Percentiles rank a stretch among this genome's conserved stretches.
These are phyloP conservation scores for Cynanchum wilfordii DNA, from an alignment of 257 asterid species.

Conservation along the genomic window DNA sequence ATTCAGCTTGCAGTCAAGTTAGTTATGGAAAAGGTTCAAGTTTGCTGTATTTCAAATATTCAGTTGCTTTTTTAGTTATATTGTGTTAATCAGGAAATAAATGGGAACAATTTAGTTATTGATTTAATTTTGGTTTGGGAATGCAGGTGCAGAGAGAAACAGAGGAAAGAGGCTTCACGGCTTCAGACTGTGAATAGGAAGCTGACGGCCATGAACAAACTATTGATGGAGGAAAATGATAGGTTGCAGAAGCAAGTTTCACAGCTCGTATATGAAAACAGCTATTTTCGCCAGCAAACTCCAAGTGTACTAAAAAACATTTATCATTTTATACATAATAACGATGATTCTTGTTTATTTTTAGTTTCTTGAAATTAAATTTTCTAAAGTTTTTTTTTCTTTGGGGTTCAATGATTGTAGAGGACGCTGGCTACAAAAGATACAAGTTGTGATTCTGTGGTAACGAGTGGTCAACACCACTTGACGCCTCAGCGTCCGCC, in stretches of 20 bases:
- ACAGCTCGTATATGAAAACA: conserved; percentile 72
- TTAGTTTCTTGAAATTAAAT: neutral
- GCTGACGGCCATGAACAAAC: conserved; percentile 89
- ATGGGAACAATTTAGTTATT: neutral
- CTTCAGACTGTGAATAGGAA: conserved; percentile 81
- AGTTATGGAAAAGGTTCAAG: conserved; percentile 4
- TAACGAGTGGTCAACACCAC: conserved; percentile 82
- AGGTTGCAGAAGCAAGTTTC: conserved; percentile 89
- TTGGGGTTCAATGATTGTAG: conserved; percentile 29
- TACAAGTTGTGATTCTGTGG: conserved; percentile 88
- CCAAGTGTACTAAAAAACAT: conserved; percentile 43
- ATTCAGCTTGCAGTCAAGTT: neutral
- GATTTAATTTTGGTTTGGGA: neutral
- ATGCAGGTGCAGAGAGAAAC: conserved; percentile 86
- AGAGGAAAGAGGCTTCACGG: conserved; percentile 81
- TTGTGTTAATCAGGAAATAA: neutral
- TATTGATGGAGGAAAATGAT: conserved; percentile 88
- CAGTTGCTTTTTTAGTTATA: neutral
- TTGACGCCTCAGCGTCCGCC: conserved; percentile 87
- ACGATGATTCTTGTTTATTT: neutral
- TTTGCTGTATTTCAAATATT: neutral
- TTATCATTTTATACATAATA: neutral
- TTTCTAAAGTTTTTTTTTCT: neutral
- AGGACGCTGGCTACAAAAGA: conserved; percentile 65
- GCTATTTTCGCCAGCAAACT: conserved; percentile 68